A percentile compares a stretch with the other conserved stretches of the same genome.
Evolutionary conservation across 495 filamentous ascomycete species (phyloP).

Genomic region (Penicillium goetzii): DNA sequence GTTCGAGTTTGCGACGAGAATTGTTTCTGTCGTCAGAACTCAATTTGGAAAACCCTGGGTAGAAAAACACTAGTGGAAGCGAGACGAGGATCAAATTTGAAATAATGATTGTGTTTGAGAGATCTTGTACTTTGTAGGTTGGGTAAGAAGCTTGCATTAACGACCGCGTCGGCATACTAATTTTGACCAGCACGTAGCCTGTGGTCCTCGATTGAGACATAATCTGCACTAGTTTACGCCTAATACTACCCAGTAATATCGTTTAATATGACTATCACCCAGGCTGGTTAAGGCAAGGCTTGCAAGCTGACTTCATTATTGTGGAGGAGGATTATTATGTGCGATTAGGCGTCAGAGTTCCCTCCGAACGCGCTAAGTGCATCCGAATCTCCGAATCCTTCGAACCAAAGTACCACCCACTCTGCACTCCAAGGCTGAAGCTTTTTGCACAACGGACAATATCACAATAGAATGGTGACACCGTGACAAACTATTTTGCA

Average conservation of each 20-base stretch:
- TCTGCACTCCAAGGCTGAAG: not conserved
- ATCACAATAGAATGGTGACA: not conserved
- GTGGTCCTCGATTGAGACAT: not conserved
- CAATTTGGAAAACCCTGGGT: not conserved
- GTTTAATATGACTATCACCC: not conserved
- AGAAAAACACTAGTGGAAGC: not conserved
- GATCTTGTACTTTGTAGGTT: not conserved
- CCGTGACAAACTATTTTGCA: not conserved
- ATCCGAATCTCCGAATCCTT: slow-evolving; percentile 6
- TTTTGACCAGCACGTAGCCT: not conserved
- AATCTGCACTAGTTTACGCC: not conserved
- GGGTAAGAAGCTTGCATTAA: not conserved
- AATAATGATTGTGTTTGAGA: not conserved
- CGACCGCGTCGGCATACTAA: not conserved
- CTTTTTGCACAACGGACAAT: not conserved
- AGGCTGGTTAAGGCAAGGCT: not conserved
- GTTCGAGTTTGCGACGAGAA: not conserved
- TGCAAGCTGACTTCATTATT: not conserved
- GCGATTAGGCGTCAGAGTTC: not conserved
- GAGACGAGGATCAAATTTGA: not conserved
- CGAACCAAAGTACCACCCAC: not conserved
- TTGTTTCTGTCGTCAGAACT: not conserved
- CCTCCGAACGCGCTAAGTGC: not conserved
- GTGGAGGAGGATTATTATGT: not conserved
- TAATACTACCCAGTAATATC: not conserved